phyloP scores from a whole-genome alignment of 345 rosid species.

The Diplotaxis tenuifolia region DNA sequence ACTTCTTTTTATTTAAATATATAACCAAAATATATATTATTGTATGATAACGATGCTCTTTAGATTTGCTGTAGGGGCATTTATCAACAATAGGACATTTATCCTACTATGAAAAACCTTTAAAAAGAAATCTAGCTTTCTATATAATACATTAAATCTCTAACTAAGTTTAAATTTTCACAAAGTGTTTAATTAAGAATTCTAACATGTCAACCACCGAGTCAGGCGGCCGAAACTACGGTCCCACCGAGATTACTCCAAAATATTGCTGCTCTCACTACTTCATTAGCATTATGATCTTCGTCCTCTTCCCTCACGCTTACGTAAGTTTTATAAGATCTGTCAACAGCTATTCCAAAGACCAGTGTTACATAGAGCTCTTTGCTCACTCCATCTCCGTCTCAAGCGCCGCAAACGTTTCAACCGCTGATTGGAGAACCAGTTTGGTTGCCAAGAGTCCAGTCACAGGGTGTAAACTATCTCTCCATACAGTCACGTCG shows the following conservation, averaged over 20 bases:
- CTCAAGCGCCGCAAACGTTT: conserved; percentile 2
- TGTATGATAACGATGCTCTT: not conserved
- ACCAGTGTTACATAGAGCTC: not conserved
- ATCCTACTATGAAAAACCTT: not conserved
- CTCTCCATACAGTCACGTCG: not conserved
- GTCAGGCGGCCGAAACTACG: not conserved
- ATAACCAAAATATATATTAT: no score
- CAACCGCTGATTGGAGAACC: conserved; percentile 16
- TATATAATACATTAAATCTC: not conserved
- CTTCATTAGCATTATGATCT: not conserved
- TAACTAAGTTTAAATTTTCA: not conserved
- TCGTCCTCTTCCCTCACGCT: not conserved
- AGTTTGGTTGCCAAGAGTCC: conserved; percentile 11
- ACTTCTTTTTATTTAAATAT: not conserved
- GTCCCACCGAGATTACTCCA: not conserved
- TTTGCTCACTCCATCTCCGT: not conserved
- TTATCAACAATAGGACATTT: not conserved
- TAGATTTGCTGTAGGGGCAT: not conserved
- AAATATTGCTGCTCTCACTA: not conserved
- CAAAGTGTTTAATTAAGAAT: not conserved
- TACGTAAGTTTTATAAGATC: no score
- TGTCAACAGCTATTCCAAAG: no score
- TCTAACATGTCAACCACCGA: not conserved
- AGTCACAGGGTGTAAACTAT: conserved; percentile 2
- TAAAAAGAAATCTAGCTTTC: not conserved